Evolutionary conservation across 2,329 filamentous ascomycete genomes (phyloP), one percentile per base, ranked within the genome.

Genomic region (Aspergillus awamori): DNA sequence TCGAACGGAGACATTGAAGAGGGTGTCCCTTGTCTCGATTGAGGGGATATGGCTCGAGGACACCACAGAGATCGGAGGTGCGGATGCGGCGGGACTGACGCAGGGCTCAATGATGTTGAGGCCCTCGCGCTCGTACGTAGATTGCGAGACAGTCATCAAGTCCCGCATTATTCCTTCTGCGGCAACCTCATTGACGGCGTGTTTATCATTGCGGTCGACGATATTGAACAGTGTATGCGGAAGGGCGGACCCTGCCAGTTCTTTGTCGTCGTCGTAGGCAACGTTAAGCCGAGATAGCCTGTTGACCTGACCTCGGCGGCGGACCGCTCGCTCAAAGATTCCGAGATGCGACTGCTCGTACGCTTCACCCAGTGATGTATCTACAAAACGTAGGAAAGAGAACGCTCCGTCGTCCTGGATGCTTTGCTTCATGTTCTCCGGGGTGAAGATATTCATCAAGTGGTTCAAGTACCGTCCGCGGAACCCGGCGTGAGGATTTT

Each of bases 371-470:
- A 88, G 81, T 13, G 92, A 95, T 0, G 84, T 82, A 69, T 97
- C 92, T 3, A 90, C 86, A 70, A 99, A 97, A 4, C 93, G 88
- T 61, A 98, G 83, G 87, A 93, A 99, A 0, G 93, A 94, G 76
- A 98, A 98, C 2, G 87, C 84, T 13, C 87, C 85, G 53, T 84
- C 82, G 0, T 84, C 83, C 22, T 83, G 80, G 10, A 84, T 77
- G 66, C 87, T 92, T 52, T 86, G 80, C 11, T 84, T 83, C 47
- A 97, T 85, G 68, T 97, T 87, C 53, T 94, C 88, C 0, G 92
- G 89, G 1, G 87, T 87, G 88, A 92, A 99, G 56, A 99, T 88
- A 72, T 96, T 97, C 87, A 98, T 89, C 77, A 96, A 79, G 67
- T 96, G 88, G 33, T 86, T 80, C 22, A 98, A 78, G 66, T 90